Evolutionary conservation across 1,284 basidiomycete genomes (phyloP).

Genomic region (Sphagnurus paluster): DNA sequence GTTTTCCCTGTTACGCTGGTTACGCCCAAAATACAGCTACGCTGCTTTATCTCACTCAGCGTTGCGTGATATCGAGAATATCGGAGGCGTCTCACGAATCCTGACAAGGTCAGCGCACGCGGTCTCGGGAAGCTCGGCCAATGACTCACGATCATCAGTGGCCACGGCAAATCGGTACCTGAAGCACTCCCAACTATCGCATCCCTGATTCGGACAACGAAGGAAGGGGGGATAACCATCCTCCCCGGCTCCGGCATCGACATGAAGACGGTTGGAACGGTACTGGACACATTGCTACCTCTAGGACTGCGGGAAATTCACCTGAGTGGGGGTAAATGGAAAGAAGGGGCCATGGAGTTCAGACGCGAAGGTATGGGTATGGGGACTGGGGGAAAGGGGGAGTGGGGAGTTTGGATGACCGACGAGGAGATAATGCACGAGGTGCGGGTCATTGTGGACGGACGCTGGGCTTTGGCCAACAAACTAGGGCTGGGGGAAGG

Average conservation of each 20-base stretch:
- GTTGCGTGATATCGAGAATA: constrained; percentile 48
- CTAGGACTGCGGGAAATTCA: constrained; percentile 66
- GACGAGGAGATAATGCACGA: constrained; percentile 48
- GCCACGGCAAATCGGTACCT: constrained; percentile 44
- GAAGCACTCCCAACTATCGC: constrained; percentile 46
- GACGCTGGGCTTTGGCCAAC: too few species aligned
- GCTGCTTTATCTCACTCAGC: constrained; percentile 45
- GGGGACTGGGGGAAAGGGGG: constrained; percentile 53
- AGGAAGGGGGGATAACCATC: constrained; percentile 44
- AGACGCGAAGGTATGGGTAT: constrained; percentile 66
- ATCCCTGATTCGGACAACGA: constrained; percentile 37
- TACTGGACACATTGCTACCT: constrained; percentile 53
- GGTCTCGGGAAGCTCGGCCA: not conserved
- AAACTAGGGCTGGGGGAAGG: too few species aligned
- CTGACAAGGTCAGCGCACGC: constrained; percentile 60
- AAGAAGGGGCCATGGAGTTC: constrained; percentile 50
- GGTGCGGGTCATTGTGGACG: constrained; percentile 51
- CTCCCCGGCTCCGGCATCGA: constrained; percentile 78
- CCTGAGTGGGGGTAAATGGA: constrained; percentile 67
- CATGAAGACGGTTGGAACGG: constrained; percentile 41
- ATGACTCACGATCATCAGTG: constrained; percentile 38
- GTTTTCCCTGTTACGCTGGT: constrained; percentile 8
- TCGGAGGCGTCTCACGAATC: constrained; percentile 69
- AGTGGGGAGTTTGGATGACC: constrained; percentile 71
- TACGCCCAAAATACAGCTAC: not conserved